phyloP scores from a whole-genome alignment of 1,284 basidiomycete species.

The Ceratobasidium sp. region DNA sequence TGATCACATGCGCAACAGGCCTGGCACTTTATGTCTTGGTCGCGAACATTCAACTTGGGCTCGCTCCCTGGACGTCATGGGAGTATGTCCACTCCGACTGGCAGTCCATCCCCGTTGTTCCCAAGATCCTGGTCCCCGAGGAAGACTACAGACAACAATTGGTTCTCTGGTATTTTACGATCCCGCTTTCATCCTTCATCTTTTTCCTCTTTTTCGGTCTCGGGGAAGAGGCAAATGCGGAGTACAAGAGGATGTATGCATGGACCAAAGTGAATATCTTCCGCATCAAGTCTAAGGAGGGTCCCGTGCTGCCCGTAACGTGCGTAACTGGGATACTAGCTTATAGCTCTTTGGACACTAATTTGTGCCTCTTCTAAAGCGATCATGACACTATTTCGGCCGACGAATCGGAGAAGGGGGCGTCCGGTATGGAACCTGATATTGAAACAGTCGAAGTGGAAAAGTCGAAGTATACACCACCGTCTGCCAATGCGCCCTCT shows the following conservation, averaged over 20 bases:
- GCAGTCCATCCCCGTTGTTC: slow-evolving; percentile 40
- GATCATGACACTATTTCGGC: neutral
- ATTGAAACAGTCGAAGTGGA: slow-evolving; percentile 7
- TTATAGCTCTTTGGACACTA: too few relatives aligned
- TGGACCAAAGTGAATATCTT: slow-evolving; percentile 34
- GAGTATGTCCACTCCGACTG: slow-evolving; percentile 46
- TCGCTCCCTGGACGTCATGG: slow-evolving; percentile 48
- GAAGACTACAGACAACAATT: slow-evolving; percentile 2
- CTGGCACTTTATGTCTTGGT: slow-evolving; percentile 43
- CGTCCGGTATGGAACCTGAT: neutral
- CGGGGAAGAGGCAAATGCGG: slow-evolving; percentile 47
- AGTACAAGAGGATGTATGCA: slow-evolving; percentile 43
- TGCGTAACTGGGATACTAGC: too few relatives aligned
- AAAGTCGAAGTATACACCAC: neutral
- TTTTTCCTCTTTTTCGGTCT: slow-evolving; percentile 53
- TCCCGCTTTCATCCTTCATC: slow-evolving; percentile 45
- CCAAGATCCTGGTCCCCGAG: slow-evolving; percentile 29
- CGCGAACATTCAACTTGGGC: slow-evolving; percentile 25
- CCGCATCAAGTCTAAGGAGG: slow-evolving; percentile 9
- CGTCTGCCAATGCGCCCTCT: neutral
- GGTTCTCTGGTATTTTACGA: slow-evolving; percentile 41
- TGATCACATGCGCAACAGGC: slow-evolving; percentile 48
- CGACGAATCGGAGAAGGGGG: neutral
- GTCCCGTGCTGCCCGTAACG: neutral
- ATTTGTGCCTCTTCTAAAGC: too few relatives aligned